Evolutionary conservation across 495 filamentous ascomycete species (phyloP), one percentile per base, ranked within the genome.

Genomic region (Daldinia bambusicola): DNA sequence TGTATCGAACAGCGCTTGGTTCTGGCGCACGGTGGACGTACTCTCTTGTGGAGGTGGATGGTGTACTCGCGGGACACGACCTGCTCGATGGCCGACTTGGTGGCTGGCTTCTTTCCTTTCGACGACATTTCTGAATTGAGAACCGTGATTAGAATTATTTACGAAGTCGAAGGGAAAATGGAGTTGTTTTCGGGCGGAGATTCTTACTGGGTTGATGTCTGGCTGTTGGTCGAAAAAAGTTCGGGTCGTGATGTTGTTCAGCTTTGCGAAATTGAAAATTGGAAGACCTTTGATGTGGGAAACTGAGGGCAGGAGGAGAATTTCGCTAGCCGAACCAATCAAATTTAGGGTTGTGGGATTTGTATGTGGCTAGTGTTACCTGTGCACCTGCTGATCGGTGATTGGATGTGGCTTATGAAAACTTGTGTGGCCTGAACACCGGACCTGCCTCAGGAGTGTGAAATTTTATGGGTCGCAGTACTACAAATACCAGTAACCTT

Each of bases 21-120:
- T 74, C 72, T 76, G 71, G 80, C 75, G 78, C 77, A 31, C 51
- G 83, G 50, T 37, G 78, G 83, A 93, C 92, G 82, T 96, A 98
- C 95, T 83, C 94, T 90, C 90, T 97, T 98, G 91, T 99, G 95
- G 71, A 99, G 85, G 89, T 99, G 95, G 88, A 99, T 99, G 82
- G 95, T 99, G 89, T 98, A 99, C 88, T 99, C 96, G 88, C 95
- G 93, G 66, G 95, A 90, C 79, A 99, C 95, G 77, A 98, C 96
- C 84, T 98, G 94, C 79, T 92, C 91, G 82, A 98, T 97, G 84
- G 95, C 95, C 80, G 94, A 97, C 90, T 97, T 97, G 74, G 87
- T 87, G 67, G 87, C 71, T 61, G 85, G 81, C 86, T 77, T 77
- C 75, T 91, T 90, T 78, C 81, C 79, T 73, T 83, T 86, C 80